Percentiles rank a stretch among this genome's conserved stretches.
Evolutionary conservation across 2,329 filamentous ascomycete species (phyloP).

Genomic region (Diaporthe australafricana): DNA sequence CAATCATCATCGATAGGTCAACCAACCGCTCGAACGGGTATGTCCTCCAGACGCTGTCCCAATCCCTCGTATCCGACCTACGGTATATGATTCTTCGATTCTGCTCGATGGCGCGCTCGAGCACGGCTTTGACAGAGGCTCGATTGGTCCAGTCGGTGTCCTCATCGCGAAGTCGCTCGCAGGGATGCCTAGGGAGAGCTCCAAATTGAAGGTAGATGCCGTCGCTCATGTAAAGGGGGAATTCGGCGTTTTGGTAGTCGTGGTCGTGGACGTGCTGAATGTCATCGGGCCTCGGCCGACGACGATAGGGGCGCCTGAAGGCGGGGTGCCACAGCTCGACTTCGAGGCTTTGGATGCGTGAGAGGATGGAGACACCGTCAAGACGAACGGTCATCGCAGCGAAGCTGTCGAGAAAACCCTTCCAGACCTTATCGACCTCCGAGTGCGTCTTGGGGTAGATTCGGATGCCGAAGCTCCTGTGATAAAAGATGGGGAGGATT

Average conservation of each 20-base stretch:
- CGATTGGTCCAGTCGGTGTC: not conserved
- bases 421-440: not conserved
- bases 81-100: not conserved
- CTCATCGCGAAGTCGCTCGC: no score
- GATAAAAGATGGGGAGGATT: not conserved
- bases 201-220: not conserved
- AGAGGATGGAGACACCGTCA: not conserved
- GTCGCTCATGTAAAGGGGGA: not conserved
- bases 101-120: not conserved
- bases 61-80: no score
- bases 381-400: no score
- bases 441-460: not conserved
- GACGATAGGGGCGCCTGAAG: no score
- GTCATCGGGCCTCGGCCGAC: no score
- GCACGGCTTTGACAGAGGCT: no score
- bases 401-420: not conserved
- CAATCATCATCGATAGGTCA: not conserved
- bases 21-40: not conserved
- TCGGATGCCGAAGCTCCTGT: not conserved
- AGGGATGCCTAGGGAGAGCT: accelerated
- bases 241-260: not conserved
- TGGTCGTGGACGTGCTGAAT: not conserved
- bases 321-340: not conserved
- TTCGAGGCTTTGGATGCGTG: not conserved
- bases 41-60: not conserved